Conservation (phyloP, 2,329 filamentous ascomycete species). For the Waltergamsia citrina region DNA sequence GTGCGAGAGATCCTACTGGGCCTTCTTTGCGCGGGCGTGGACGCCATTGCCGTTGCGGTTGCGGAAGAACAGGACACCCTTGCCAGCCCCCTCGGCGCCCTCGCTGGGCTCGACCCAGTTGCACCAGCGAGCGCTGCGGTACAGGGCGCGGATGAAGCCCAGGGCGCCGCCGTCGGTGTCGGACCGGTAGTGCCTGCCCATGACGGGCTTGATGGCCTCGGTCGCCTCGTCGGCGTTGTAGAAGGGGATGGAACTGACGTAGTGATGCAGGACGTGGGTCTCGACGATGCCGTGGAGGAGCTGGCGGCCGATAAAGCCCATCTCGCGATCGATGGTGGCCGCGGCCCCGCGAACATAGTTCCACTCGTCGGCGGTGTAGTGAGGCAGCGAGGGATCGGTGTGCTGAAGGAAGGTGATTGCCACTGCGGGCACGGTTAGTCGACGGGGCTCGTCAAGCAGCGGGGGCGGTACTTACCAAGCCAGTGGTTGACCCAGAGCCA, state of each 20-base stretch:
- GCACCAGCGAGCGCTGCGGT: constrained; percentile 73
- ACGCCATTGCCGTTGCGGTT: constrained; percentile 95
- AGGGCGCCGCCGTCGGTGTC: constrained; percentile 66
- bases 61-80: constrained; percentile 87
- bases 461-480: constrained; percentile 61
- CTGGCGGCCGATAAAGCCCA: constrained; percentile 86
- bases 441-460: constrained; percentile 12
- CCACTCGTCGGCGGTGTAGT: constrained; percentile 83
- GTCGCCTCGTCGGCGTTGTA: constrained; percentile 93
- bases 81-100: constrained; percentile 68
- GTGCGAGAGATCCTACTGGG: too few species aligned
- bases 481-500: constrained; percentile 99
- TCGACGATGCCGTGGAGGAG: constrained; percentile 94
- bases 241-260: constrained; percentile 91
- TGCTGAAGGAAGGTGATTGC: constrained; percentile 97
- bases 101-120: constrained; percentile 95
- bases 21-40: too few species aligned
- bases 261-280: constrained; percentile 97
- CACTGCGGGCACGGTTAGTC: too few species aligned
- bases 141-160: constrained; percentile 81
- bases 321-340: constrained; percentile 93
- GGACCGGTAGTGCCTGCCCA: constrained; percentile 90
- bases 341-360: constrained; percentile 89
- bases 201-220: constrained; percentile 88
- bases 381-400: constrained; percentile 87